Base-by-base conservation (phyloP, 176 grass and related monocot genomes). In the Oryza punctata region DNA sequence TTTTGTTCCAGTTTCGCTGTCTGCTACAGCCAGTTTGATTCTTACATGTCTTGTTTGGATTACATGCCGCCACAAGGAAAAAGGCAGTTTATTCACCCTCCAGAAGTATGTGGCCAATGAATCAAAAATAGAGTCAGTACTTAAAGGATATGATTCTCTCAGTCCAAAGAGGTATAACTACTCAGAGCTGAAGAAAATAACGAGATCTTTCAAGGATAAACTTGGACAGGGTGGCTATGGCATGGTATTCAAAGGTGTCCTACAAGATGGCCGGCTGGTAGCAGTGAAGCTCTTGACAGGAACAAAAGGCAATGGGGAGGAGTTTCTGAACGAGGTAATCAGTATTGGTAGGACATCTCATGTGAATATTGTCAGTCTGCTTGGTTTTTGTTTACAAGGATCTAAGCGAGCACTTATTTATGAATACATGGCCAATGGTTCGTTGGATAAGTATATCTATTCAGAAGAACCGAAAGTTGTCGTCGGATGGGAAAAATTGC, bases 401-500 rank as follows among this genome's bases (percentile, higher is more conserved):
- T 75, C 70, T 35, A 83, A 15, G 14, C 57, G 59, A 49, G 41
- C 41, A 12, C 81, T 83, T 0, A 38, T 74, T 7, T 83, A 93
- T 61, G 91, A 93, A 35, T 85, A 80, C 66, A 93, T 90, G 87
- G 5, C 76, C 18, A 93, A 93, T 85, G 87, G 87, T 61, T 93
- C 87, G 15, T 63, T 93, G 23, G 91, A 93, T 12, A 87, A 81
- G 12, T 90, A 82, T 15, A 90, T 90, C 2, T 90, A 87, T 65
- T 85, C 69, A 18, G 81, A 85, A 30, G 73, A 73, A 87, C 38
- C 26, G 71, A 69, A 89, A 90, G 0, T 15, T 12, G 6, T 12
- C 13, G 63, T 96, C 29, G 71, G 77, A 43, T 93, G 76, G 83
- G 84, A 87, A 25, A 93, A 79, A 21, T 77, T 96, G 30, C 75